Evolutionary conservation across 306 rosid genomes (phyloP).

Genomic region (Vigna unguiculata): DNA sequence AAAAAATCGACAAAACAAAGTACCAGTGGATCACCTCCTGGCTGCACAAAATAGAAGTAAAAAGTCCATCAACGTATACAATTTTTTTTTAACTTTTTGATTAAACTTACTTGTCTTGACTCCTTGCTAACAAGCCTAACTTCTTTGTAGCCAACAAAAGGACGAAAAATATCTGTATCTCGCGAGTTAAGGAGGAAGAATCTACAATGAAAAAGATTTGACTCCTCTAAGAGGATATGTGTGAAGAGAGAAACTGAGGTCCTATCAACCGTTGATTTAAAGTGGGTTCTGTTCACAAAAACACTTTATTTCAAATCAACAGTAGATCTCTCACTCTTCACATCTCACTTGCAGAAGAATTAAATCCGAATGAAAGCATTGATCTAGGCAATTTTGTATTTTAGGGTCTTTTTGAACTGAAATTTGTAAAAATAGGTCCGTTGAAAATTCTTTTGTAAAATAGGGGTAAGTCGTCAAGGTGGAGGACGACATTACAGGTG

Average conservation of each 20-base stretch:
- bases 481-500: too few species aligned
- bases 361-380: background rate
- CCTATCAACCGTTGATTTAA: background rate
- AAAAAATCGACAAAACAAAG: slow-evolving; percentile 95
- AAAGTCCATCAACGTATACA: slow-evolving; percentile 43
- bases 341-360: background rate
- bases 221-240: background rate
- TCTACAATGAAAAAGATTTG: slow-evolving; percentile 30
- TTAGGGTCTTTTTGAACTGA: too few species aligned
- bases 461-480: too few species aligned
- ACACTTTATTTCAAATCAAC: background rate
- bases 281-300: background rate
- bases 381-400: too few species aligned
- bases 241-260: background rate
- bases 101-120: slow-evolving; percentile 86
- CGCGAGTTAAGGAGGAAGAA: slow-evolving; percentile 60
- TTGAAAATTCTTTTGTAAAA: too few species aligned
- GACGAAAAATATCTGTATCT: slow-evolving; percentile 86
- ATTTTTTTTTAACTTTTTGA: slow-evolving; percentile 24
- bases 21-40: slow-evolving; percentile 92
- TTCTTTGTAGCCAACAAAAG: slow-evolving; percentile 99
- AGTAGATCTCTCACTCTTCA: background rate
- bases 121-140: slow-evolving; percentile 98
- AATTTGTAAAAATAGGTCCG: too few species aligned
- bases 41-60: slow-evolving; percentile 66